A percentile compares a stretch with the other conserved stretches of the same genome.
phyloP scores from a whole-genome alignment of 1,139 yeast species.

The Kodamaea suecica region DNA sequence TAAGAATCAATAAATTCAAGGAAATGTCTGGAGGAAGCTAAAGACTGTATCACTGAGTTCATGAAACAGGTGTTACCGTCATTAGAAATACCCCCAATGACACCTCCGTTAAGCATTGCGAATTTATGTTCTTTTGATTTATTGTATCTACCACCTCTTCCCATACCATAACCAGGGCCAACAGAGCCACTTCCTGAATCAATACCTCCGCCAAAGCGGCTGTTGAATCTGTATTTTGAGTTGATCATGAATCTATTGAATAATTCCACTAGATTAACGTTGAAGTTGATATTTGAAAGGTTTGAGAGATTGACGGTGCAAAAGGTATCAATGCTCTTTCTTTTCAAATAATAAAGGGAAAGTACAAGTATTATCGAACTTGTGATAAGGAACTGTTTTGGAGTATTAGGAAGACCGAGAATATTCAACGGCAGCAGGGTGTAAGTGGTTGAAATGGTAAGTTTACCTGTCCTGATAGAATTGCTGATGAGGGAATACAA shows the following conservation, averaged over 20 bases:
- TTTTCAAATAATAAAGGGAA: conserved; percentile 6
- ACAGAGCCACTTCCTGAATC: background rate
- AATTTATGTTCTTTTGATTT: conserved; percentile 29
- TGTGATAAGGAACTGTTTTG: conserved; percentile 5
- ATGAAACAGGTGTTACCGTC: conserved; percentile 94
- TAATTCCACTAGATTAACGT: conserved; percentile 6
- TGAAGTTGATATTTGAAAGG: no score
- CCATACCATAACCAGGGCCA: conserved; percentile 4
- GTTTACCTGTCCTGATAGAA: background rate
- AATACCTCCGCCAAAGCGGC: conserved; percentile 4
- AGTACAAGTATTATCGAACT: conserved; percentile 11
- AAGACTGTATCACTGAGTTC: conserved; percentile 83
- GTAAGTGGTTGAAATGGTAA: background rate
- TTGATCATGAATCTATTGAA: conserved; percentile 12
- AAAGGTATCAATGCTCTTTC: conserved; percentile 3
- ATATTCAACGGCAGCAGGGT: background rate
- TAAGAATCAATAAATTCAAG: conserved; percentile 53
- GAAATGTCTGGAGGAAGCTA: conserved; percentile 72
- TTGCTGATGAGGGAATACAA: conserved; percentile 1
- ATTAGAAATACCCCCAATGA: conserved; percentile 78
- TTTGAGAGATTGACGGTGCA: background rate
- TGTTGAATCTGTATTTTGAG: conserved; percentile 11
- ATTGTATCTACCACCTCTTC: conserved; percentile 10
- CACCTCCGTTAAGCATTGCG: conserved; percentile 60
- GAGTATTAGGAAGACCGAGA: conserved; percentile 1